phyloP scores from a whole-genome alignment of 73 alveolate genomes.

The Tetrahymena borealis region DNA sequence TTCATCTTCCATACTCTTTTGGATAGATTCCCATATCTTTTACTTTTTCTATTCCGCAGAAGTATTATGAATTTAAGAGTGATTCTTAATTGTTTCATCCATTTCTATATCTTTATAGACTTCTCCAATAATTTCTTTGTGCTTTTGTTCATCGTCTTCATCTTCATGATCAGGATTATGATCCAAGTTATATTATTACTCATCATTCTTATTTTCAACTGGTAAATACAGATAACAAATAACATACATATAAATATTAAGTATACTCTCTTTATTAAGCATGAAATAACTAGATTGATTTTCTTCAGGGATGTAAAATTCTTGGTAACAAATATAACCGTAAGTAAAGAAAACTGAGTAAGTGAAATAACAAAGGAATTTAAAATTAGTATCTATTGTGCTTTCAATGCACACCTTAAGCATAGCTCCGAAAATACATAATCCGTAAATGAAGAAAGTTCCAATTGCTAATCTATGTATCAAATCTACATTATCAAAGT shows the following conservation, averaged over 20 bases:
- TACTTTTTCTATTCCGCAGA: background rate
- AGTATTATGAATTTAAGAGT: background rate
- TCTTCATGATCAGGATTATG: background rate
- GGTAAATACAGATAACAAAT: background rate
- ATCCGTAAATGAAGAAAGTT: background rate
- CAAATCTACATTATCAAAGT: background rate
- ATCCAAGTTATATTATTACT: background rate
- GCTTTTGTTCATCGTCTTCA: background rate
- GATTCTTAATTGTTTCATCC: background rate
- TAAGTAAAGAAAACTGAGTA: background rate
- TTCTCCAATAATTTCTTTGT: background rate
- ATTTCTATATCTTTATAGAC: background rate
- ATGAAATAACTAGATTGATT: background rate
- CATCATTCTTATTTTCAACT: background rate
- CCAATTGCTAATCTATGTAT: background rate
- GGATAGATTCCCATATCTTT: background rate
- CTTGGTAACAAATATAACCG: background rate
- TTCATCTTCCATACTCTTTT: background rate
- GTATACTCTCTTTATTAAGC: background rate
- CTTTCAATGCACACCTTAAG: background rate
- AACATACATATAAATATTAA: background rate
- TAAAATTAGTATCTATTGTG: background rate
- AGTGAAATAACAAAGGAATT: background rate
- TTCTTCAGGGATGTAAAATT: background rate
- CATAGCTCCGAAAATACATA: background rate